These are phyloP conservation scores for Ogataea nitratoaversa DNA, from an alignment of 805 yeast species.

Conservation along the genomic window DNA sequence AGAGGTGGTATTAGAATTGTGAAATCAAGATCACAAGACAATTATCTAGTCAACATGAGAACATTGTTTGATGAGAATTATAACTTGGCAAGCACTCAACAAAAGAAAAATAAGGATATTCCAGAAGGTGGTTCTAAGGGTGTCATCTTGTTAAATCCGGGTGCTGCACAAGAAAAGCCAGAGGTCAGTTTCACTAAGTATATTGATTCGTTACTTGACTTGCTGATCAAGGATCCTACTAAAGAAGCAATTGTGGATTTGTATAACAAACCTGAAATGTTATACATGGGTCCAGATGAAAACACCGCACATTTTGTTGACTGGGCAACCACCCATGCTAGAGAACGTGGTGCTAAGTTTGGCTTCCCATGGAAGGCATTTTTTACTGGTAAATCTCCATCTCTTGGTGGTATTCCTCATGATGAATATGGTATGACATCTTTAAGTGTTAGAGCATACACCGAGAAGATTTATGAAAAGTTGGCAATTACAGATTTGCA, in stretches of 20 bases:
- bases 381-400: constrained; percentile 92
- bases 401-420: constrained; percentile 95
- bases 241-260: constrained; percentile 83
- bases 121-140: constrained; percentile 99
- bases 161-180: constrained; percentile 72
- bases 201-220: constrained; percentile 84
- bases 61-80: constrained; percentile 94
- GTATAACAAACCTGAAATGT: constrained; percentile 78
- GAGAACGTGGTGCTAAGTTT: constrained; percentile 89
- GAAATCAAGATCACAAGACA: constrained; percentile 78
- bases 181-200: constrained; percentile 87
- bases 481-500: constrained; percentile 53
- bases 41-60: constrained; percentile 78
- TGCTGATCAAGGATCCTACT: constrained; percentile 65
- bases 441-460: constrained; percentile 86
- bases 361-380: constrained; percentile 80
- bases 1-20: constrained; percentile 98
- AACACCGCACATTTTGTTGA: constrained; percentile 94
- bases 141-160: constrained; percentile 76
- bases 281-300: constrained; percentile 99
- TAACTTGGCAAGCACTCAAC: constrained; percentile 93
- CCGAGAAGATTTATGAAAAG: constrained; percentile 81
- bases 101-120: constrained; percentile 93
- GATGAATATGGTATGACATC: constrained; percentile 98
- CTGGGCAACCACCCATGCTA: constrained; percentile 97